phyloP scores from a whole-genome alignment of 768 basidiomycete genomes.

The Auricularia sp. region DNA sequence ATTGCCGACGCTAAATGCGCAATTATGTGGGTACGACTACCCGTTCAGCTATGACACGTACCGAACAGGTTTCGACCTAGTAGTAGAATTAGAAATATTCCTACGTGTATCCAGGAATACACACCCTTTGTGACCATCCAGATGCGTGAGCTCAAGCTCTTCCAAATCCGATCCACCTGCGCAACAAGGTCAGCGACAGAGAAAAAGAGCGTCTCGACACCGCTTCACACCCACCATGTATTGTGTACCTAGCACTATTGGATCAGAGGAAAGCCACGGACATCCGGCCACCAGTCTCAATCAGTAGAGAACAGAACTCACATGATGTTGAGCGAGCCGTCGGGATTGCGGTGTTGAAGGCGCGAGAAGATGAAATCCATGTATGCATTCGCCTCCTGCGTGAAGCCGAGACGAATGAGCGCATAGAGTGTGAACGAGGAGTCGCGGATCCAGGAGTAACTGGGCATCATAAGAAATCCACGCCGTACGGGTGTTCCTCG shows the following conservation, averaged over 20 bases:
- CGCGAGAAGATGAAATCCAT: conserved; percentile 88
- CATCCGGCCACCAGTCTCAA: background rate
- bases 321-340: conserved; percentile 94
- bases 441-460: conserved; percentile 80
- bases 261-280: background rate
- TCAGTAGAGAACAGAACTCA: conserved; percentile 17
- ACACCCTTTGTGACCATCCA: conserved; percentile 74
- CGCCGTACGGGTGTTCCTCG: background rate
- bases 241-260: conserved; percentile 51
- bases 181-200: no score
- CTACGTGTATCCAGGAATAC: background rate
- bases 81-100: background rate
- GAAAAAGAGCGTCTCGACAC: no score
- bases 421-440: conserved; percentile 94
- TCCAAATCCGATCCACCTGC: conserved; percentile 56
- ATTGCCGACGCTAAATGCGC: conserved; percentile 63
- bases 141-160: conserved; percentile 73
- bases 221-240: conserved; percentile 45
- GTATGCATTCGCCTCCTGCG: conserved; percentile 78
- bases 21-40: conserved; percentile 4
- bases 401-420: conserved; percentile 86
- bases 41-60: conserved; percentile 10
- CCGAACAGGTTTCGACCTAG: conserved; percentile 62
- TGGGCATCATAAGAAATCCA: background rate
- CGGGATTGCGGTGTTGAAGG: conserved; percentile 71